Evolutionary conservation across 1,139 yeast species (phyloP).

Genomic region (Suhomyces bolitotheri): DNA sequence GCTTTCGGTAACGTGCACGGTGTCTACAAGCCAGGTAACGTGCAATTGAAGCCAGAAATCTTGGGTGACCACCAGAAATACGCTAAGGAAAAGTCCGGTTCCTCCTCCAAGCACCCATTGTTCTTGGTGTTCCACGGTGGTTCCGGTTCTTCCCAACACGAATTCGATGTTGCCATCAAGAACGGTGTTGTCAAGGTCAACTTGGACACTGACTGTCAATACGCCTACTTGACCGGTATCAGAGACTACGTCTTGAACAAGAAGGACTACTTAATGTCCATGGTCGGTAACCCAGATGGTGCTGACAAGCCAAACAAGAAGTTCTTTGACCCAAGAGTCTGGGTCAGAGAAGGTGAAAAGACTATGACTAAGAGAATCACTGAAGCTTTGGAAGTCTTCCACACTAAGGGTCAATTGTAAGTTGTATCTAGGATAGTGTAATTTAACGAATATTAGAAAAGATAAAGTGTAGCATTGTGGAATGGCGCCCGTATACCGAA

Average conservation of each 20-base stretch:
- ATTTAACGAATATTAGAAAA: constrained; percentile 5
- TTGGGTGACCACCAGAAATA: constrained; percentile 94
- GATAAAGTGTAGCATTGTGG: background rate
- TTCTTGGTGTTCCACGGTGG: constrained; percentile 99
- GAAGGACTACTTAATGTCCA: constrained; percentile 87
- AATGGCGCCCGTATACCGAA: too few species aligned
- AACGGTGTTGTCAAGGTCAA: constrained; percentile 98
- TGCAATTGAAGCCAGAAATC: constrained; percentile 87
- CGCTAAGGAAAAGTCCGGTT: constrained; percentile 63
- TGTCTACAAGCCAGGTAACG: constrained; percentile 99
- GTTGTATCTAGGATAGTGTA: constrained; percentile 3
- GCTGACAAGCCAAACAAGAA: constrained; percentile 98
- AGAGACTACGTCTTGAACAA: constrained; percentile 94
- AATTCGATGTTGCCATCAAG: constrained; percentile 86
- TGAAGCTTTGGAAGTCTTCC: constrained; percentile 85
- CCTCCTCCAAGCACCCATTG: constrained; percentile 68
- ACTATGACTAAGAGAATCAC: constrained; percentile 87
- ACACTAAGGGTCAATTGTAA: constrained; percentile 66
- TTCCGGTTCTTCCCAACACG: constrained; percentile 92
- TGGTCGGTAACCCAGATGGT: constrained; percentile 99
- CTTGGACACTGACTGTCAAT: constrained; percentile 99
- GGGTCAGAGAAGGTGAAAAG: constrained; percentile 99
- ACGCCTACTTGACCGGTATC: constrained; percentile 94
- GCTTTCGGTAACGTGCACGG: constrained; percentile 99
- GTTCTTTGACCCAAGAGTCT: constrained; percentile 99